phyloP scores from a whole-genome alignment of 2,329 filamentous ascomycete genomes.

The Alternaria brassicae region DNA sequence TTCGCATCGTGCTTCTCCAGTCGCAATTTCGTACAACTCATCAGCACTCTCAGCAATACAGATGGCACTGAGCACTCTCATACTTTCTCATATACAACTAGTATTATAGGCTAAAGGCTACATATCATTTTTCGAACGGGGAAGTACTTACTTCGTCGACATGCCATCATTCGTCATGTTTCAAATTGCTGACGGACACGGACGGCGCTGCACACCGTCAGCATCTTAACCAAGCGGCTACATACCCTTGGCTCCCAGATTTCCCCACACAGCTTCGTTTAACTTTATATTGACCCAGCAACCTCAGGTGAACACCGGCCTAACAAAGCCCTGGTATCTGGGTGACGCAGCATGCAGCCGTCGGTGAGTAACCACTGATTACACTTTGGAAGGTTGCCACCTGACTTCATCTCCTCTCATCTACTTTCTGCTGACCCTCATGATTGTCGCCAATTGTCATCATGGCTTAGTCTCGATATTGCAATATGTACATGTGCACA shows the following conservation, averaged over 20 bases:
- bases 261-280: conserved; percentile 6
- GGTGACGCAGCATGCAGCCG: not conserved
- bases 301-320: not conserved
- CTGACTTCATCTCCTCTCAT: conserved; percentile 1
- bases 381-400: not conserved
- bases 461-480: not conserved
- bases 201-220: conserved; percentile 1
- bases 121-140: not conserved
- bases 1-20: not conserved
- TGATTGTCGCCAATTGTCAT: not conserved
- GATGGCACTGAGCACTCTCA: not conserved
- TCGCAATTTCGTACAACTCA: not conserved
- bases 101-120: conserved; percentile 10
- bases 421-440: not conserved
- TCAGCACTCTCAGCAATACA: not conserved
- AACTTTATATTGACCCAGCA: conserved; percentile 13
- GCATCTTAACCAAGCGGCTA: conserved; percentile 9
- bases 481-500: not conserved
- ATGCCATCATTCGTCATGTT: conserved; percentile 8
- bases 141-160: not conserved
- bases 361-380: not conserved
- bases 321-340: not conserved
- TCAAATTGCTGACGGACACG: conserved; percentile 11
- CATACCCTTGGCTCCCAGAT: conserved; percentile 4
- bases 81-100: not conserved